phyloP scores from a whole-genome alignment of 2,329 filamentous ascomycete species.

The Cryphonectria carpinicola region DNA sequence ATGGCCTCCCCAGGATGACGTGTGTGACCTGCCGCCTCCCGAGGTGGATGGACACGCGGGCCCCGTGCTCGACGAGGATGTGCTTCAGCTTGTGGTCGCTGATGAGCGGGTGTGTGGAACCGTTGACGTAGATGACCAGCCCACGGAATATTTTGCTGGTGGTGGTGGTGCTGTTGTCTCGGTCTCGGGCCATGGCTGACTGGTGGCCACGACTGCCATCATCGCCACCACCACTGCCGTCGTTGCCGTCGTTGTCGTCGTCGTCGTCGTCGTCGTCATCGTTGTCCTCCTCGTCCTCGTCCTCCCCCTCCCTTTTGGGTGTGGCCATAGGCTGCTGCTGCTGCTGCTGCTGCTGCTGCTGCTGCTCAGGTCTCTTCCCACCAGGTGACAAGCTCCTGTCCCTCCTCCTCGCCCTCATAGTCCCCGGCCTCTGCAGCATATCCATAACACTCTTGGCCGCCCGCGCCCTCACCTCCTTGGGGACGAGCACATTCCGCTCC shows the following conservation, averaged over 20 bases:
- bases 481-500: slow-evolving; percentile 47
- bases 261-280: no score
- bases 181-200: slow-evolving; percentile 36
- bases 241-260: neutral
- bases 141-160: slow-evolving; percentile 65
- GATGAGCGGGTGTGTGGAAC: slow-evolving; percentile 77
- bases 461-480: slow-evolving; percentile 46
- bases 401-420: slow-evolving; percentile 38
- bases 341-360: slow-evolving; percentile 11
- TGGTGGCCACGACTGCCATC: slow-evolving; percentile 35
- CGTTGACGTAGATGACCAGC: slow-evolving; percentile 83
- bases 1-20: slow-evolving; percentile 74
- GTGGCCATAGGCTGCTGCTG: slow-evolving; percentile 7
- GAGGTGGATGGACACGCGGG: slow-evolving; percentile 69
- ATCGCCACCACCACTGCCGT: neutral
- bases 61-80: slow-evolving; percentile 75
- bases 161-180: slow-evolving; percentile 48
- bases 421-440: slow-evolving; percentile 55
- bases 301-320: slow-evolving; percentile 31
- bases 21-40: slow-evolving; percentile 79
- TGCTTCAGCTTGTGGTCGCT: slow-evolving; percentile 88
- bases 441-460: slow-evolving; percentile 53
- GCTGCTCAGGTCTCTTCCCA: neutral
- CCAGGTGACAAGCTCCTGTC: slow-evolving; percentile 20
- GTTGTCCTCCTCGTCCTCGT: neutral